Evolutionary conservation across 768 basidiomycete species (phyloP).

Genomic region (Boletus rubroflammeus): DNA sequence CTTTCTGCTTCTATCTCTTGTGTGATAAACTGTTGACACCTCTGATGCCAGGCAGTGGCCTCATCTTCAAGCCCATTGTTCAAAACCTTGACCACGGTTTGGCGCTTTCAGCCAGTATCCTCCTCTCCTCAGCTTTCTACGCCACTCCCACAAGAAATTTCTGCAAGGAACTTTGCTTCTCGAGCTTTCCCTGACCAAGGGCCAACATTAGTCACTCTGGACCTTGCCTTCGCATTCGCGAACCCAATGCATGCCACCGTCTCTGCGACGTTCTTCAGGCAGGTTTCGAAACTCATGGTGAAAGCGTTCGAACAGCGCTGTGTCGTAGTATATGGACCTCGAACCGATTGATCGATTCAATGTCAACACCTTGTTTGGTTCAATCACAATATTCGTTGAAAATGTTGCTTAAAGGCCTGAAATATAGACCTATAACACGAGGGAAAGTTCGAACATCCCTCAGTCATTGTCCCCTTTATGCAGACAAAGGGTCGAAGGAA

Average conservation of each 20-base stretch:
- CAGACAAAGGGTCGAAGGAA: neutral
- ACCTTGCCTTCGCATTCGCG: slow-evolving; percentile 82
- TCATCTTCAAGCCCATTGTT: slow-evolving; percentile 72
- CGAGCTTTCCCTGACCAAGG: slow-evolving; percentile 23
- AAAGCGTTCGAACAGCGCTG: slow-evolving; percentile 90
- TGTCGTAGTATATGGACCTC: slow-evolving; percentile 60
- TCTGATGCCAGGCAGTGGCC: slow-evolving; percentile 55
- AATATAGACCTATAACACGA: neutral
- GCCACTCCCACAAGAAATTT: slow-evolving; percentile 6
- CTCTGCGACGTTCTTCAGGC: slow-evolving; percentile 82
- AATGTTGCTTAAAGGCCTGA: neutral
- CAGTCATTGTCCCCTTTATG: neutral
- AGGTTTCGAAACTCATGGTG: slow-evolving; percentile 86
- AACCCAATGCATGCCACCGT: slow-evolving; percentile 82
- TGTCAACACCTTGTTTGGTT: neutral
- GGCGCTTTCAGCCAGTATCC: slow-evolving; percentile 66
- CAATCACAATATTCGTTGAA: neutral
- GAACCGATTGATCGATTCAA: slow-evolving; percentile 17
- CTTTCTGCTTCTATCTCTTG: slow-evolving; percentile 1
- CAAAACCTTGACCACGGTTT: slow-evolving; percentile 64
- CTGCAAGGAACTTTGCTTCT: neutral
- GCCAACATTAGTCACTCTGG: slow-evolving; percentile 80
- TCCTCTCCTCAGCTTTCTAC: slow-evolving; percentile 38
- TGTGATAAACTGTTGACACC: slow-evolving; percentile 5
- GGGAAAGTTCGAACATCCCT: neutral